Conservation (phyloP, 768 basidiomycete species). For the Boletus rubescentipes region DNA sequence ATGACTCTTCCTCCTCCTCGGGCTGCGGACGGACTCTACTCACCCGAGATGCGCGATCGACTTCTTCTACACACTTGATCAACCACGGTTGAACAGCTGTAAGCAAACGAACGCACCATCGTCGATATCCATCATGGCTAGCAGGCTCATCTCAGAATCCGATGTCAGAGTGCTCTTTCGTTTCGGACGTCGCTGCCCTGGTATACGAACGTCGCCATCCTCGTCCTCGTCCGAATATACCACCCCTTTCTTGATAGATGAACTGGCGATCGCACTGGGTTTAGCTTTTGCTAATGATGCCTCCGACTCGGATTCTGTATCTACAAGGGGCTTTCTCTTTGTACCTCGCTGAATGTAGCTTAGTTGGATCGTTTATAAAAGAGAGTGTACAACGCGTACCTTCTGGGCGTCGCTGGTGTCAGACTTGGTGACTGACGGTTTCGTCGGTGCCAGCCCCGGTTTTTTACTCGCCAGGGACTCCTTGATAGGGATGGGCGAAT, state of each 20-base stretch:
- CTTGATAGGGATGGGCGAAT: background rate
- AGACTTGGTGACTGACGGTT: background rate
- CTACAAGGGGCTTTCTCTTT: conserved; percentile 45
- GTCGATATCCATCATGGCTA: conserved; percentile 77
- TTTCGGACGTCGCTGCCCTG: conserved; percentile 25
- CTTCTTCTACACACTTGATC: conserved; percentile 21
- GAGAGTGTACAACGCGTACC: conserved; percentile 1
- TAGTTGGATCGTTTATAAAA: background rate
- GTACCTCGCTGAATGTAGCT: conserved; percentile 34
- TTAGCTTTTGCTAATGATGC: conserved; percentile 4
- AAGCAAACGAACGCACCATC: conserved; percentile 52
- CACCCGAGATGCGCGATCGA: conserved; percentile 23
- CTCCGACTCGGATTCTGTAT: conserved; percentile 28
- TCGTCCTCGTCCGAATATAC: conserved; percentile 59
- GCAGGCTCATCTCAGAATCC: conserved; percentile 45
- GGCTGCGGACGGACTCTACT: conserved; percentile 12
- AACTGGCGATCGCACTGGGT: conserved; percentile 3
- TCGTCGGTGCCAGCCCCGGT: background rate
- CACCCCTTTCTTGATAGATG: conserved; percentile 44
- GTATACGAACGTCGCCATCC: conserved; percentile 37
- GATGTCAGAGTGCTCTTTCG: conserved; percentile 39
- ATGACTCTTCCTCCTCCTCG: conserved; percentile 29
- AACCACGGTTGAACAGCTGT: conserved; percentile 9
- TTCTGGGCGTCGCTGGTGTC: background rate
- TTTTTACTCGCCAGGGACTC: background rate